Conservation (phyloP, 768 basidiomycete genomes). For the Lactifluus hygrophoroides region DNA sequence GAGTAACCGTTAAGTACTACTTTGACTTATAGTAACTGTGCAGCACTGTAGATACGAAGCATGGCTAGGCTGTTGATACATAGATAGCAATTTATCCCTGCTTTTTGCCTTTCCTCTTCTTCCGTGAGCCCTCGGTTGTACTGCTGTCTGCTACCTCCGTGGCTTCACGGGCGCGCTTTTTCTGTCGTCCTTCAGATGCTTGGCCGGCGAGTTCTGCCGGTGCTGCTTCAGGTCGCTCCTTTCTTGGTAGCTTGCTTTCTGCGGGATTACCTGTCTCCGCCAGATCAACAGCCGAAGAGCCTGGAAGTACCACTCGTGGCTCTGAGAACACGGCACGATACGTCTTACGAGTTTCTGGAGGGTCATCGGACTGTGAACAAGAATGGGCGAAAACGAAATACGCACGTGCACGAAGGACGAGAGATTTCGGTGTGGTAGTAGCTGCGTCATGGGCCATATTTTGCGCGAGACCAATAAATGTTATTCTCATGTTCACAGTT, state of each 20-base stretch:
- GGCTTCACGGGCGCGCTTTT: background rate
- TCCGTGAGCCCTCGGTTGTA: background rate
- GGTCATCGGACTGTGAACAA: background rate
- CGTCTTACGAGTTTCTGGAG: slow-evolving; percentile 68
- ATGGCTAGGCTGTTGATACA: too few species aligned
- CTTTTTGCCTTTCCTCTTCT: slow-evolving; percentile 16
- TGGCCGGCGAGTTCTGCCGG: background rate
- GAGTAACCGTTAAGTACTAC: too few species aligned
- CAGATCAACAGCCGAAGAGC: background rate
- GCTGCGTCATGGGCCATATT: slow-evolving; percentile 57
- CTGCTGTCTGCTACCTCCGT: background rate
- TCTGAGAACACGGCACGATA: slow-evolving; percentile 75
- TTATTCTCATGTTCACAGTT: slow-evolving; percentile 37
- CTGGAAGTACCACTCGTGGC: slow-evolving; percentile 54
- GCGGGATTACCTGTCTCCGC: background rate
- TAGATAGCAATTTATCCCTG: background rate
- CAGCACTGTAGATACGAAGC: too few species aligned
- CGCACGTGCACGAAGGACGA: slow-evolving; percentile 69
- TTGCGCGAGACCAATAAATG: slow-evolving; percentile 59
- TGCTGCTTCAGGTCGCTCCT: background rate
- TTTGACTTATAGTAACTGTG: too few species aligned
- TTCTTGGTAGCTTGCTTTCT: background rate
- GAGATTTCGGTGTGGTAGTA: slow-evolving; percentile 52
- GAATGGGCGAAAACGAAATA: slow-evolving; percentile 11
- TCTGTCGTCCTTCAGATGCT: background rate